Evolutionary conservation across 1,139 yeast species (phyloP).

Genomic region (Yamadazyma trypodendri): DNA sequence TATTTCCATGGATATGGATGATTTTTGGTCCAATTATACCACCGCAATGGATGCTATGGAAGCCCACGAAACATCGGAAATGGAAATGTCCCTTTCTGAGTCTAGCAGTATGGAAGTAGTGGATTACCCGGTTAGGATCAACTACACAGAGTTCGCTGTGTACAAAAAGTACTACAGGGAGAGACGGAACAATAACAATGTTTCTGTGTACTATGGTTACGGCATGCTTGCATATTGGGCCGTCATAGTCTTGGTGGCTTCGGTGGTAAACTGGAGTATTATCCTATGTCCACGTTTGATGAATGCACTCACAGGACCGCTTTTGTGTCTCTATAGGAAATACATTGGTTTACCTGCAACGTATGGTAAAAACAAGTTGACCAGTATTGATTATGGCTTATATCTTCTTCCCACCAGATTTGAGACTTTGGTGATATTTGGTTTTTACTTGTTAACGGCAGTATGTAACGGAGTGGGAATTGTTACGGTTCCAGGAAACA

Average conservation of each 20-base stretch:
- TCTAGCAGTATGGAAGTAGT: conserved; percentile 3
- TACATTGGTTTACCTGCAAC: conserved; percentile 43
- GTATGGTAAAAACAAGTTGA: conserved; percentile 17
- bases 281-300: conserved; percentile 15
- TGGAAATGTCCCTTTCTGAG: neutral
- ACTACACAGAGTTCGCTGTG: conserved; percentile 5
- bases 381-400: conserved; percentile 21
- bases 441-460: conserved; percentile 44
- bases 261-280: conserved; percentile 17
- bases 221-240: conserved; percentile 20
- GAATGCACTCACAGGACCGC: conserved; percentile 3
- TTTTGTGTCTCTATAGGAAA: conserved; percentile 34
- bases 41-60: neutral
- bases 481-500: conserved; percentile 18
- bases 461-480: conserved; percentile 33
- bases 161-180: conserved; percentile 8
- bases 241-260: conserved; percentile 15
- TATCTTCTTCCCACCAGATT: conserved; percentile 54
- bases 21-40: conserved; percentile 7
- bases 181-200: conserved; percentile 9
- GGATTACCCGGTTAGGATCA: conserved; percentile 4
- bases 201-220: conserved; percentile 17
- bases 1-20: neutral
- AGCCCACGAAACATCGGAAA: neutral
- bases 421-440: conserved; percentile 45